Evolutionary conservation across 495 filamentous ascomycete species (phyloP), one percentile per base, ranked within the genome.

Genomic region (Podospora fimiseda): DNA sequence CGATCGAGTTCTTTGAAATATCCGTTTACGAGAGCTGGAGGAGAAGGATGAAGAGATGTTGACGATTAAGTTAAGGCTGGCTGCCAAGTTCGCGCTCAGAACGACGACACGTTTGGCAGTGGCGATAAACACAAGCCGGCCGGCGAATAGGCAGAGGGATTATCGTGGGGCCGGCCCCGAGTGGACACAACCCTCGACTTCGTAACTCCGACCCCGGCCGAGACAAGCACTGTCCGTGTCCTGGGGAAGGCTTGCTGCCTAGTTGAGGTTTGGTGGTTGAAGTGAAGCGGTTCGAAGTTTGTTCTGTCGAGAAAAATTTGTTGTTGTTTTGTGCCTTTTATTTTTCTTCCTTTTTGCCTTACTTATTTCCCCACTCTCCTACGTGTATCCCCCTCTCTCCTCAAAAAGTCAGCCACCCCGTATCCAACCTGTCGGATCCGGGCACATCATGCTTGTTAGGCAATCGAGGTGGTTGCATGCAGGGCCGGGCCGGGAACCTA

Each of bases 171-270:
- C 42, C 42, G 42, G 18, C 27, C 27, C 27, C 27, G 27, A 33
- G 27, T 23, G 18, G 42, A 22, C 9, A 20, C 15, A 11, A 15
- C 8, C 44, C 15, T 23, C 44, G 44, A 47, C 22, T 47, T 47
- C 22, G 44, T 22, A 47, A 30, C 44, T 47, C 44, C 22, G 22
- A n/a, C 21, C 22, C 44, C 8, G 23, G 23, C 13, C 19, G 44
- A 47, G 44, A 47, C 44, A 47, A 47, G 23, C 9, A 47, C 44
- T 47, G 44, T 47, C 44, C 44, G 39, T 41, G 27, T 33, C 27
- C 27, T 33, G 6, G 27, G 27, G 27, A 33, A 33, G 27, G 27
- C n/a, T n/a, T n/a, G n/a, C n/a, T n/a, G n/a, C n/a, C n/a, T n/a
- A n/a, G n/a, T n/a, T n/a, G 27, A 11, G 27, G 5, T 33, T 33